Evolutionary conservation across 805 yeast genomes (phyloP).

Genomic region (Metschnikowia noctiluminum): DNA sequence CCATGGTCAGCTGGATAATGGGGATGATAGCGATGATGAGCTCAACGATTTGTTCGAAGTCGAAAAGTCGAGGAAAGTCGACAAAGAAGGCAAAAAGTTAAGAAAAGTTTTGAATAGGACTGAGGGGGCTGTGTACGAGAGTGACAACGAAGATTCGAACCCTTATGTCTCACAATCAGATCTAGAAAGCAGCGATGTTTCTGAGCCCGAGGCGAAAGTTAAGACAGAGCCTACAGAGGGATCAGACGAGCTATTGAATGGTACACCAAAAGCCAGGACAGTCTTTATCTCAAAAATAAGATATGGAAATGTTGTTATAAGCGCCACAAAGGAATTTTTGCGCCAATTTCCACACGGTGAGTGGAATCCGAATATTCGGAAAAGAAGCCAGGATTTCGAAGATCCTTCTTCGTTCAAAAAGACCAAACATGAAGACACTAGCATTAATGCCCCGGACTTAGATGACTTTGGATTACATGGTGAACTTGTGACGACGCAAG

Average conservation of each 20-base stretch:
- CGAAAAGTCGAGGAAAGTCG: slow-evolving; percentile 61
- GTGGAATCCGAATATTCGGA: slow-evolving; percentile 70
- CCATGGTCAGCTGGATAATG: slow-evolving; percentile 56
- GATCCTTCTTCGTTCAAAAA: slow-evolving; percentile 36
- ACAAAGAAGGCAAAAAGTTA: slow-evolving; percentile 85
- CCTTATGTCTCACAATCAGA: slow-evolving; percentile 64
- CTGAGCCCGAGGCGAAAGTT: slow-evolving; percentile 32
- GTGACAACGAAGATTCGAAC: slow-evolving; percentile 75
- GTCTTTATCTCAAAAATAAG: slow-evolving; percentile 27
- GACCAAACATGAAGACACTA: slow-evolving; percentile 31
- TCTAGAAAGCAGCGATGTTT: slow-evolving; percentile 63
- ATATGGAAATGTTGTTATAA: slow-evolving; percentile 52
- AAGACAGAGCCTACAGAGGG: slow-evolving; percentile 34
- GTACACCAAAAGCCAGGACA: slow-evolving; percentile 8
- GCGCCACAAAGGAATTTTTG: slow-evolving; percentile 59
- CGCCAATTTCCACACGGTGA: slow-evolving; percentile 71
- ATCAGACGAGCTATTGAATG: slow-evolving; percentile 3
- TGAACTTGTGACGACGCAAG: slow-evolving; percentile 61
- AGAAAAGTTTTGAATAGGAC: slow-evolving; percentile 80
- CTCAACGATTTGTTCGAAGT: slow-evolving; percentile 71
- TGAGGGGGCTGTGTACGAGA: slow-evolving; percentile 86
- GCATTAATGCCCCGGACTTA: slow-evolving; percentile 23
- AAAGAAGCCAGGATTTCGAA: slow-evolving; percentile 24
- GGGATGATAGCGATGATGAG: slow-evolving; percentile 54
- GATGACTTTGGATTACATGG: slow-evolving; percentile 37